A percentile compares a stretch with the other conserved stretches of the same genome.
Evolutionary conservation across 2,329 filamentous ascomycete genomes (phyloP).

Genomic region (Monosporascus sp.): DNA sequence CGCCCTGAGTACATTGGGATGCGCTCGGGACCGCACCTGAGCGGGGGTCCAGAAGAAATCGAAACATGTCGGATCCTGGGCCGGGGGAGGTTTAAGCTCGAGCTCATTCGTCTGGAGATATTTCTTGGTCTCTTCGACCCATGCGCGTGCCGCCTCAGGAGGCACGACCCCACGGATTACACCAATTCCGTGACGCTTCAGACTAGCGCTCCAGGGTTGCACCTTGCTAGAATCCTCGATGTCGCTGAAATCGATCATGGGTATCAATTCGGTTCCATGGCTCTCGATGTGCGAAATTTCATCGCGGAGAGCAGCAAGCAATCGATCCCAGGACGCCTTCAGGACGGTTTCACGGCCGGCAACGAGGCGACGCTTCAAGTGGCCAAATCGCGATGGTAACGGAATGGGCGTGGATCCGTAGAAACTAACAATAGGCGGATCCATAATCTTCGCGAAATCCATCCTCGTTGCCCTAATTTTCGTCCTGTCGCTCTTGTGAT

Average conservation of each 20-base stretch:
- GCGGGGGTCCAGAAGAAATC: slow-evolving; percentile 71
- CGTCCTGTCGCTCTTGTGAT: slow-evolving; percentile 25
- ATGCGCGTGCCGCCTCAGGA: slow-evolving; percentile 47
- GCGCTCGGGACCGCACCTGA: slow-evolving; percentile 62
- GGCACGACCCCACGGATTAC: slow-evolving; percentile 62
- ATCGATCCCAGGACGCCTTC: slow-evolving; percentile 49
- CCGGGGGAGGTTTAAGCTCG: slow-evolving; percentile 48
- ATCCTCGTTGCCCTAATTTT: slow-evolving; percentile 23
- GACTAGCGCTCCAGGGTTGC: slow-evolving; percentile 49
- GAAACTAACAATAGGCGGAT: slow-evolving; percentile 49
- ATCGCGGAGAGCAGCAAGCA: slow-evolving; percentile 44
- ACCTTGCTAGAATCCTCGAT: slow-evolving; percentile 43
- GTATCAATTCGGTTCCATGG: slow-evolving; percentile 48
- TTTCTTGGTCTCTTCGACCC: slow-evolving; percentile 53
- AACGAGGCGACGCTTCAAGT: slow-evolving; percentile 50
- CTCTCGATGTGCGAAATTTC: slow-evolving; percentile 49
- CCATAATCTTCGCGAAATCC: slow-evolving; percentile 33
- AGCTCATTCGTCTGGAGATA: slow-evolving; percentile 50
- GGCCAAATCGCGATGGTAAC: slow-evolving; percentile 53
- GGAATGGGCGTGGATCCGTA: slow-evolving; percentile 53
- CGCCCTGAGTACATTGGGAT: slow-evolving; percentile 57
- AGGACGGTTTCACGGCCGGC: slow-evolving; percentile 50
- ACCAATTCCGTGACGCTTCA: slow-evolving; percentile 59
- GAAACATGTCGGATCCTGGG: slow-evolving; percentile 62
- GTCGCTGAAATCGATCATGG: slow-evolving; percentile 49